Conservation (phyloP, 2,329 filamentous ascomycete genomes). For the Sclerotinia nivalis region DNA sequence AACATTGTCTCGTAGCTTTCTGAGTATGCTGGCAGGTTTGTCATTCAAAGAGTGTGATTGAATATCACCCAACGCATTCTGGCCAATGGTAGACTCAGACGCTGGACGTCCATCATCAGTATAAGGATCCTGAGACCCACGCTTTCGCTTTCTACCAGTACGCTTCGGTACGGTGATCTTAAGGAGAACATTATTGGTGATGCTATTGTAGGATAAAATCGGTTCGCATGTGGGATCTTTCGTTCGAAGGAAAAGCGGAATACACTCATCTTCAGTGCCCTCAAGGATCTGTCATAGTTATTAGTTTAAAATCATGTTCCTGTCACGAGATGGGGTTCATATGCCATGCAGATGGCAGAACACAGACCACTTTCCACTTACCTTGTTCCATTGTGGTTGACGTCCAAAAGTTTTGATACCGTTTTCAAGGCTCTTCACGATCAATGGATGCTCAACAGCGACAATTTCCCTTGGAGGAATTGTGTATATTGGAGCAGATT, state of each 20-base stretch:
- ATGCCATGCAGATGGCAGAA: background rate
- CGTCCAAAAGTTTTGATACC: constrained; percentile 61
- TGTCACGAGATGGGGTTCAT: constrained; percentile 28
- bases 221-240: constrained; percentile 78
- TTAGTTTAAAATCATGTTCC: background rate
- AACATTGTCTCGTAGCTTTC: constrained; percentile 69
- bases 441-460: constrained; percentile 66
- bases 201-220: constrained; percentile 71
- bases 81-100: constrained; percentile 1
- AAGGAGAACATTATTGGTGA: constrained; percentile 80
- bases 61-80: constrained; percentile 37
- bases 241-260: constrained; percentile 75
- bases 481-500: constrained; percentile 47
- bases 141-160: constrained; percentile 82
- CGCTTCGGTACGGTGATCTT: constrained; percentile 84
- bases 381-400: constrained; percentile 36
- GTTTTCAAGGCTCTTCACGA: constrained; percentile 64
- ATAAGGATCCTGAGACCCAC: constrained; percentile 70
- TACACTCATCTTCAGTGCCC: constrained; percentile 48
- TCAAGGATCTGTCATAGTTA: constrained; percentile 46
- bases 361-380: constrained; percentile 29
- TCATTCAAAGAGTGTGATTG: constrained; percentile 52
- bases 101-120: constrained; percentile 39
- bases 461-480: constrained; percentile 56
- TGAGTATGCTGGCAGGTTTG: constrained; percentile 56